phyloP scores from a whole-genome alignment of 768 basidiomycete genomes.

The Pisolithus tinctorius region DNA sequence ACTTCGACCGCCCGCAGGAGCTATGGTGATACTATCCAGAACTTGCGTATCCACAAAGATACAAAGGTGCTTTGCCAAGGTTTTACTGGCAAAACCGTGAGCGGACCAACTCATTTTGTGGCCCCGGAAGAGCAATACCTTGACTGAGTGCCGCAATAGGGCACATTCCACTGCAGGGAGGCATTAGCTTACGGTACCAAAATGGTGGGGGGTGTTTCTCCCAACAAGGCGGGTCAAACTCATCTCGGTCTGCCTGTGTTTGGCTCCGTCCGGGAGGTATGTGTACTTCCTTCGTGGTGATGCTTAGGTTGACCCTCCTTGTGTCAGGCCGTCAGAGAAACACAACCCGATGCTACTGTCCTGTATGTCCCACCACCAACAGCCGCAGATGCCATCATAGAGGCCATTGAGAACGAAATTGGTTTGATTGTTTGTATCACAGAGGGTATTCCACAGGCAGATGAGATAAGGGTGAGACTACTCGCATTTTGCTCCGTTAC shows the following conservation, averaged over 20 bases:
- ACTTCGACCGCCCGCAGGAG: constrained; percentile 64
- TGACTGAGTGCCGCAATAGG: constrained; percentile 39
- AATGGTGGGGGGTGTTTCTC: constrained; percentile 97
- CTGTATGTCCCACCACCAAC: constrained; percentile 97
- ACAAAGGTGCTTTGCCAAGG: constrained; percentile 91
- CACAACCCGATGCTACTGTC: constrained; percentile 87
- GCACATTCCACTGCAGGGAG: constrained; percentile 93
- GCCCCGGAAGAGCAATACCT: not conserved
- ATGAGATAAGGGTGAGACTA: constrained; percentile 77
- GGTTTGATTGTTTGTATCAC: constrained; percentile 97
- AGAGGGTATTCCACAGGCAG: constrained; percentile 95
- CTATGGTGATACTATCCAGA: constrained; percentile 87
- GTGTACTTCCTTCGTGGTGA: not conserved
- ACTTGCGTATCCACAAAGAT: constrained; percentile 89
- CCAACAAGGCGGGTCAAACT: constrained; percentile 91
- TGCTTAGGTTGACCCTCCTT: constrained; percentile 2
- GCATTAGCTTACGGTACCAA: constrained; percentile 93
- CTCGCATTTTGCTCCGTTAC: not conserved
- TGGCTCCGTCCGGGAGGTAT: constrained; percentile 84
- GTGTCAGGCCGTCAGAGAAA: constrained; percentile 74
- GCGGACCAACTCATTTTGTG: not conserved
- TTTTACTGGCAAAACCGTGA: constrained; percentile 93
- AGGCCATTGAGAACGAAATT: constrained; percentile 98
- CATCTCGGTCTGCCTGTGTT: constrained; percentile 96
- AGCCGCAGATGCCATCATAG: constrained; percentile 95